Evolutionary conservation across 495 filamentous ascomycete genomes (phyloP).

Genomic region (Aspergillus baeticus): DNA sequence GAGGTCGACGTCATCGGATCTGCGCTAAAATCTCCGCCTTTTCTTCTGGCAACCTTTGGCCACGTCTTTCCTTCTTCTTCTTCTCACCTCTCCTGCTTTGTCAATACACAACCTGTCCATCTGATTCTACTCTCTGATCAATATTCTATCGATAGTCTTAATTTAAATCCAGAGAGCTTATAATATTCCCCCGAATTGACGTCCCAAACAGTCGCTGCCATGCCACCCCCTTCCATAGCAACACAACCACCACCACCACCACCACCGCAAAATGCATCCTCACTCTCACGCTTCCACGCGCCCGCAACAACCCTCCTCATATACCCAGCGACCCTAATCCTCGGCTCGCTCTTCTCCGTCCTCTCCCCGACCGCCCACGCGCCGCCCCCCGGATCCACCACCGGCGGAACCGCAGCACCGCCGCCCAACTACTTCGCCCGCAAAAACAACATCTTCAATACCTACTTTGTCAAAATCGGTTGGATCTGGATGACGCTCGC

Average conservation of each 20-base stretch:
- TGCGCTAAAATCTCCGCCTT: not conserved
- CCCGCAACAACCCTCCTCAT: conserved; percentile 45
- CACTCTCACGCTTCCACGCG: conserved; percentile 1
- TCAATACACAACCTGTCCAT: not conserved
- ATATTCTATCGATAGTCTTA: not conserved
- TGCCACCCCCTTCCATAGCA: conserved; percentile 11
- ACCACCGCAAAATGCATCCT: not conserved
- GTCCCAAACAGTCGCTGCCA: not conserved
- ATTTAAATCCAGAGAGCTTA: not conserved
- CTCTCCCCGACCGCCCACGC: conserved; percentile 67
- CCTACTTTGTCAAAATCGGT: conserved; percentile 88
- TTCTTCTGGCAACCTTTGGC: not conserved
- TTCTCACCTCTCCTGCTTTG: not conserved
- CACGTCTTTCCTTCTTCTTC: not conserved
- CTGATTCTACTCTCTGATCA: not conserved
- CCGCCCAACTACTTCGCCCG: conserved; percentile 82
- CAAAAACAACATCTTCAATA: conserved; percentile 88
- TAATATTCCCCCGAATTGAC: not conserved
- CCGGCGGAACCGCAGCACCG: conserved; percentile 13
- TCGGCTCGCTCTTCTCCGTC: conserved; percentile 77
- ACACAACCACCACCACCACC: conserved; percentile 1
- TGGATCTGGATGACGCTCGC: conserved; percentile 86
- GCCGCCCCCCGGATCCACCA: conserved; percentile 23
- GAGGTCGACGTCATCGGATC: not conserved
- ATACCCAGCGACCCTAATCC: conserved; percentile 74